Percentiles rank a stretch among this genome's conserved stretches.
These are phyloP conservation scores for Suhomyces sp. DNA, from an alignment of 805 yeast species.

Conservation along the genomic window DNA sequence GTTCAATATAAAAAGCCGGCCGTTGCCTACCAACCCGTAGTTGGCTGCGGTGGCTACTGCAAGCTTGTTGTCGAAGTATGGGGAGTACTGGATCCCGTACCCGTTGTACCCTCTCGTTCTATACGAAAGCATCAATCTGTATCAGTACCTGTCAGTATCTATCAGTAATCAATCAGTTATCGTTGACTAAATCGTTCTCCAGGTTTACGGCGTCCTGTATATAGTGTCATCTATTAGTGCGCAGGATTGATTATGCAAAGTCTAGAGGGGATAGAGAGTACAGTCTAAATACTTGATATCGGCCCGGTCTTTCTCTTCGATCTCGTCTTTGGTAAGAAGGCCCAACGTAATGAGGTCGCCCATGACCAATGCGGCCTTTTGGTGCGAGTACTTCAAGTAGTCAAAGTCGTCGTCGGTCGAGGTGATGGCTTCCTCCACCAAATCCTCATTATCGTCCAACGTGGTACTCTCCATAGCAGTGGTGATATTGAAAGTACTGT, in stretches of 20 bases:
- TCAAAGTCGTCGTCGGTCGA: constrained; percentile 66
- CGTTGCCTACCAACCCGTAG: constrained; percentile 93
- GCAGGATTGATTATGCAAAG: too few species aligned
- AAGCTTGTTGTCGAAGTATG: constrained; percentile 82
- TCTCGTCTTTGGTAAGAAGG: constrained; percentile 34
- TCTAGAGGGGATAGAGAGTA: constrained; percentile 18
- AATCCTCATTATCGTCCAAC: constrained; percentile 17
- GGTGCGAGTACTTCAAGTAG: constrained; percentile 68
- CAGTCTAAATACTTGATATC: constrained; percentile 42
- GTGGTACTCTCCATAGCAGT: constrained; percentile 50
- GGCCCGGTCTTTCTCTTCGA: constrained; percentile 21
- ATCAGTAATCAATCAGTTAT: too few species aligned
- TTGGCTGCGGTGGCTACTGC: constrained; percentile 92
- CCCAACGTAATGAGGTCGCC: constrained; percentile 71
- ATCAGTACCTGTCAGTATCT: too few species aligned
- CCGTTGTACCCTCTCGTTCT: constrained; percentile 83
- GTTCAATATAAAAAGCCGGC: constrained; percentile 67
- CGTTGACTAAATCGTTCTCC: background rate
- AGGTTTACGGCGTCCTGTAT: background rate
- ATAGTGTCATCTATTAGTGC: background rate
- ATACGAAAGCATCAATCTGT: constrained; percentile 77
- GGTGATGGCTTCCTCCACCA: constrained; percentile 32
- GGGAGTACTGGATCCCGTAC: constrained; percentile 84
- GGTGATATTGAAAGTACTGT: constrained; percentile 37
- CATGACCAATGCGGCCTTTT: constrained; percentile 70